Evolutionary conservation across 441 rosid genomes (phyloP).

Genomic region (Euphorbia schlechtendalii): DNA sequence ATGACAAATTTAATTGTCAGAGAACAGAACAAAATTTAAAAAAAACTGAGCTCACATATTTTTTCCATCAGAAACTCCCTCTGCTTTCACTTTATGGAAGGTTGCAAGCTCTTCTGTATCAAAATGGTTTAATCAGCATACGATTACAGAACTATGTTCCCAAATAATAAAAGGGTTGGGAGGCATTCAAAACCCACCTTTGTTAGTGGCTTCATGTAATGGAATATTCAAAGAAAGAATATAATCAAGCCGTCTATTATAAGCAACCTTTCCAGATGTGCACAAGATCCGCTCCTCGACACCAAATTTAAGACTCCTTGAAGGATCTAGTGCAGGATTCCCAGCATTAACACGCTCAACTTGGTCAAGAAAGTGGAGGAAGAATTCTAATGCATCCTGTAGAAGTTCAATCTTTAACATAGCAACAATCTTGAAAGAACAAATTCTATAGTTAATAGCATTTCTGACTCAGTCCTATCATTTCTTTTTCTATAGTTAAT

Average conservation of each 20-base stretch:
- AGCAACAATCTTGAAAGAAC: neutral
- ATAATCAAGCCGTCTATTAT: conserved; percentile 78
- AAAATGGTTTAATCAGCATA: conserved; percentile 18
- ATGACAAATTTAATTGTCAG: conserved; percentile 5
- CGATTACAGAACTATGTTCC: conserved; percentile 6
- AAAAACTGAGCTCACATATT: conserved; percentile 53
- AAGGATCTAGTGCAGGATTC: conserved; percentile 62
- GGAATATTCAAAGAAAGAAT: conserved; percentile 94
- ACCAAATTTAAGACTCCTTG: conserved; percentile 90
- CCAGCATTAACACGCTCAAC: conserved; percentile 70
- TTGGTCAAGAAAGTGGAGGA: conserved; percentile 85
- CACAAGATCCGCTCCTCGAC: conserved; percentile 87
- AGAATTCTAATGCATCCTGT: conserved; percentile 97
- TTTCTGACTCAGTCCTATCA: neutral
- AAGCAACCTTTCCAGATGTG: conserved; percentile 87
- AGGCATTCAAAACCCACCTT: conserved; percentile 34
- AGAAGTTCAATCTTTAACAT: neutral
- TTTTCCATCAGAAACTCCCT: conserved; percentile 49
- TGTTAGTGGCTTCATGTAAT: conserved; percentile 74
- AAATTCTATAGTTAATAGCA: neutral
- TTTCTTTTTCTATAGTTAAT: neutral
- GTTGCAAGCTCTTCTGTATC: conserved; percentile 67
- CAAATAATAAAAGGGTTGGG: too few relatives aligned
- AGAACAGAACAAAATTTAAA: neutral
- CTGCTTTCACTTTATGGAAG: conserved; percentile 51